Evolutionary conservation across 169 alveolate species (phyloP), one percentile per base, ranked within the genome.

Genomic region (Babesia ovis): DNA sequence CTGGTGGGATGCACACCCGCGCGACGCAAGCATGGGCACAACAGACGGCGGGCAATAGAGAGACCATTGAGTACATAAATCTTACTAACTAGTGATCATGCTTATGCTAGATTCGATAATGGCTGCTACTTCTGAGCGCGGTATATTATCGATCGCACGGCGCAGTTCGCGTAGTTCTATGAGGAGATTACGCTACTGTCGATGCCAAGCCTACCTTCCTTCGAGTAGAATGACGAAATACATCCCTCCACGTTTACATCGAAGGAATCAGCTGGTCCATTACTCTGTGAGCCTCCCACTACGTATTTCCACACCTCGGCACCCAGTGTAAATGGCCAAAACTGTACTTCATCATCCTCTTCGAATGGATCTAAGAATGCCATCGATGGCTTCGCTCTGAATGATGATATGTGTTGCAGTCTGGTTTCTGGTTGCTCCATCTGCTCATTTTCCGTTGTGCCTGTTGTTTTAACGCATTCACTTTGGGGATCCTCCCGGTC

Each of bases 81-180:
- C 29, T 4, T 4, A 42, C 25, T 50, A 64, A 2, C 50, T 34
- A 64, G 25, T 64, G 22, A 64, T 14, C 35, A 64, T 45, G 8
- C 29, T 48, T 32, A 64, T 14, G 1, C 61, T 64, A 11, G 43
- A 64, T 64, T 64, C 74, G 8, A 48, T 61, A 1, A 64, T 48
- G n/a, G 61, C n/a, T 29, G 48, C n/a, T 23, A n/a, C 53, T 2
- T 64, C 74, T 23, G 74, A 43, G 0, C 50, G 9, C 8, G 74
- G 48, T 9, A 64, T 34, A 1, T 16, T 31, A 0, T 64, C 62
- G 32, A 35, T 22, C 12, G 35, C 31, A 2, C 34, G 48, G 20
- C 74, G 46, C 62, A 64, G 29, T 12, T 23, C 62, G 29, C 74
- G 74, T 18, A 64, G 74, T 56, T 64, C 74, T 64, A 61, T 11